These are phyloP conservation scores for Colletotrichum destructivum DNA, from an alignment of 2,329 filamentous ascomycete genomes.

Conservation along the genomic window DNA sequence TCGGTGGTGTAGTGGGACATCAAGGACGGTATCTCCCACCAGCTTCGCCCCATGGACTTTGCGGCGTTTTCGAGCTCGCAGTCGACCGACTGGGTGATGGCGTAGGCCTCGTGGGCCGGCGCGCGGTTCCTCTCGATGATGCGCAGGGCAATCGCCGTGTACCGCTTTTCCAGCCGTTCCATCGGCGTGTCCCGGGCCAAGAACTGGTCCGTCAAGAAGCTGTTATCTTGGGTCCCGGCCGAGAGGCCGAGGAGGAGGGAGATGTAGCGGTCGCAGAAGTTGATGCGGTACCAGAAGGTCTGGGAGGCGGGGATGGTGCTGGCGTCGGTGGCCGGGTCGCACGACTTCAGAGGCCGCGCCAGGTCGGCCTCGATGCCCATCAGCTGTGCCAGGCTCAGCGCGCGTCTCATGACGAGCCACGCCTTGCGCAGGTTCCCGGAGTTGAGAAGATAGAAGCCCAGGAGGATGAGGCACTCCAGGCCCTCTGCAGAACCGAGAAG, in stretches of 20 bases:
- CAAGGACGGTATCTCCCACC: conserved; percentile 62
- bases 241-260: conserved; percentile 67
- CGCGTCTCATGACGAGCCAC: conserved; percentile 67
- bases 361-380: conserved; percentile 62
- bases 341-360: conserved; percentile 54
- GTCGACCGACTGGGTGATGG: conserved; percentile 61
- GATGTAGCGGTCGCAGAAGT: conserved; percentile 65
- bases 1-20: conserved; percentile 40
- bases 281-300: conserved; percentile 65
- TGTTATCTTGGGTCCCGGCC: conserved; percentile 58
- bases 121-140: conserved; percentile 64
- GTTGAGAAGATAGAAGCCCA: conserved; percentile 66
- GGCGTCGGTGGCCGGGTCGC: conserved; percentile 55
- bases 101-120: conserved; percentile 54
- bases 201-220: conserved; percentile 52
- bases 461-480: conserved; percentile 65
- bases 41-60: conserved; percentile 58
- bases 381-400: conserved; percentile 65
- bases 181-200: conserved; percentile 52
- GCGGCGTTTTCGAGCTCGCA: conserved; percentile 62
- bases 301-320: conserved; percentile 33
- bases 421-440: conserved; percentile 68
- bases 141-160: conserved; percentile 58
- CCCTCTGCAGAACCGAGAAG: conserved; percentile 67
- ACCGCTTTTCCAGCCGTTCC: conserved; percentile 62